Percentiles rank a stretch among this genome's conserved stretches.
These are phyloP conservation scores for Mycotypha africana DNA, from an alignment of 371 early-diverging fungal species.

Conservation along the genomic window DNA sequence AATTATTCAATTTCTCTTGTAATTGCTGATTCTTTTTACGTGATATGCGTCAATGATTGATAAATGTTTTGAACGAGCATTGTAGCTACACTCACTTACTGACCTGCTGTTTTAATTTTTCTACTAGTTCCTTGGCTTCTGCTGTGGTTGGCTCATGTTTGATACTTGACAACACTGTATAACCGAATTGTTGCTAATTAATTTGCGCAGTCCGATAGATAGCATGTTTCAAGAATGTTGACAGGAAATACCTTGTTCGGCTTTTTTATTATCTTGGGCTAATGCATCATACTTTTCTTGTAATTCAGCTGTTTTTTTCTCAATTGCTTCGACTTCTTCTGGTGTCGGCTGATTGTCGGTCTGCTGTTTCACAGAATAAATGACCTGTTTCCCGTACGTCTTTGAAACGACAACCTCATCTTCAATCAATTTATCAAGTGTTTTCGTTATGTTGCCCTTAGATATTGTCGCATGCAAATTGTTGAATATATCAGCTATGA, in stretches of 20 bases:
- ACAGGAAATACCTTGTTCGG: constrained; percentile 12
- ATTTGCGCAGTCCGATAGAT: no score
- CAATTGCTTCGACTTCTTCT: neutral
- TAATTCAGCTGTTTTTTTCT: neutral
- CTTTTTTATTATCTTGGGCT: constrained; percentile 1
- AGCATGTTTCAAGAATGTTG: no score
- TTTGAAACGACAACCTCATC: constrained; percentile 11
- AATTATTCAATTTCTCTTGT: constrained; percentile 1
- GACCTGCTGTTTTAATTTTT: constrained; percentile 7
- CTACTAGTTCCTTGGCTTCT: constrained; percentile 5
- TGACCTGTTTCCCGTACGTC: constrained; percentile 10
- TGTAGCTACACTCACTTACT: no score
- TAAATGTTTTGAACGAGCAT: no score
- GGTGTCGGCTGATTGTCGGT: neutral
- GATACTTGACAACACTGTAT: neutral
- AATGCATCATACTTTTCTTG: neutral
- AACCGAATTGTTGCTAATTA: neutral
- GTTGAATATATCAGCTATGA: constrained; percentile 21
- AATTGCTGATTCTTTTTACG: constrained; percentile 6
- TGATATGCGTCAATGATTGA: no score
- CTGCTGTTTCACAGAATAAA: constrained; percentile 15
- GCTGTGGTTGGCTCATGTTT: constrained; percentile 9
- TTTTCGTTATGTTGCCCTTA: constrained; percentile 9
- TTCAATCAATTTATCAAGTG: constrained; percentile 9
- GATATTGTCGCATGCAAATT: constrained; percentile 17